Conservation (phyloP, 1,139 yeast species). For the Geotrichum aggregatum region DNA sequence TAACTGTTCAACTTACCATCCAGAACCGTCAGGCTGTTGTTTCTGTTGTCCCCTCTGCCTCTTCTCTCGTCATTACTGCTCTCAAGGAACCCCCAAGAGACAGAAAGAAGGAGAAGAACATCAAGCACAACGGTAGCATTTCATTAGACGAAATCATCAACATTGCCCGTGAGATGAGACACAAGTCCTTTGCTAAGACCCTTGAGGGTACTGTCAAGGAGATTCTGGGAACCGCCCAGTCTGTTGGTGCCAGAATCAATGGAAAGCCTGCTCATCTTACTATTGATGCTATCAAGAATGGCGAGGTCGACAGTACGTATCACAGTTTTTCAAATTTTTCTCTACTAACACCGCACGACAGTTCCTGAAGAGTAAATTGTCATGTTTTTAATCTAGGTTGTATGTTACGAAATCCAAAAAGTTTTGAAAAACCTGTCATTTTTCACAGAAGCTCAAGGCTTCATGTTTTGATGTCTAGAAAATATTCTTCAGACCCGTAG, state of each 20-base stretch:
- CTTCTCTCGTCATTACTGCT: slow-evolving; percentile 98
- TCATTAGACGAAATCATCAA: slow-evolving; percentile 94
- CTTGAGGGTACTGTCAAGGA: slow-evolving; percentile 97
- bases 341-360: slow-evolving; percentile 16
- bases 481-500: neutral
- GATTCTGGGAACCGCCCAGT: slow-evolving; percentile 99
- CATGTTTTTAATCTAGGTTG: slow-evolving; percentile 25
- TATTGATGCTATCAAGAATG: slow-evolving; percentile 96
- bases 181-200: slow-evolving; percentile 96
- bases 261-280: slow-evolving; percentile 99
- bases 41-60: slow-evolving; percentile 99
- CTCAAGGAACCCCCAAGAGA: slow-evolving; percentile 99
- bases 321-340: slow-evolving; percentile 14
- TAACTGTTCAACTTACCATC: slow-evolving; percentile 95
- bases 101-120: slow-evolving; percentile 99
- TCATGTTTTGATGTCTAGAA: too few relatives aligned
- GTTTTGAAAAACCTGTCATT: neutral
- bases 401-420: slow-evolving; percentile 17
- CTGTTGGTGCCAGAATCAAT: slow-evolving; percentile 97
- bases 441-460: too few relatives aligned
- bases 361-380: slow-evolving; percentile 24
- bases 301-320: slow-evolving; percentile 71
- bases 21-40: slow-evolving; percentile 99
- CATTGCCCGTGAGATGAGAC: slow-evolving; percentile 96
- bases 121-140: slow-evolving; percentile 98